Evolutionary conservation across 78 protist genomes (phyloP).

Genomic region (Dictyostelium firmibasis): DNA sequence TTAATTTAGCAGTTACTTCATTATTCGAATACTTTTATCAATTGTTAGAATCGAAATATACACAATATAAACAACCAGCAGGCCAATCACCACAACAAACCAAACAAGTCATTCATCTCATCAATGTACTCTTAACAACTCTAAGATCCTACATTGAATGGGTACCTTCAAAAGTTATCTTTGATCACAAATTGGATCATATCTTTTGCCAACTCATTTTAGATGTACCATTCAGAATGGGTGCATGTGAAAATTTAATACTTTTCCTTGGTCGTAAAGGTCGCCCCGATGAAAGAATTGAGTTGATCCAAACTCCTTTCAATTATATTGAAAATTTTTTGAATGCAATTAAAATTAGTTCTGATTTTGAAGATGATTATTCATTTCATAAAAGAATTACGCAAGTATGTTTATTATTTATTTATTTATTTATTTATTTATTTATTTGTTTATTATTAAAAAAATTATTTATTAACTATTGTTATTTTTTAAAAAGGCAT

Average conservation of each 20-base stretch:
- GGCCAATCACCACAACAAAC: neutral
- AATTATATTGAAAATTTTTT: conserved; percentile 8
- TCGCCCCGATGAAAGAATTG: conserved; percentile 23
- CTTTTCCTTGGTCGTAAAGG: conserved; percentile 2
- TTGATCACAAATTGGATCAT: conserved; percentile 44
- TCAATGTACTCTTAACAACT: conserved; percentile 5
- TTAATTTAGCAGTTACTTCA: conserved; percentile 45
- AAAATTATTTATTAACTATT: neutral
- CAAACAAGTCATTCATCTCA: neutral
- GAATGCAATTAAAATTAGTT: neutral
- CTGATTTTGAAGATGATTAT: conserved; percentile 52
- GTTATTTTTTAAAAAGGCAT: neutral
- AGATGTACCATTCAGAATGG: conserved; percentile 48
- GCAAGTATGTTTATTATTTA: neutral
- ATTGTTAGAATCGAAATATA: conserved; percentile 15
- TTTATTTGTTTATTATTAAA: too few relatives aligned
- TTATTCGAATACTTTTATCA: conserved; percentile 22
- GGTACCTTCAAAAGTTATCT: conserved; percentile 43
- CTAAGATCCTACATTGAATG: conserved; percentile 47
- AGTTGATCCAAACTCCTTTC: conserved; percentile 20
- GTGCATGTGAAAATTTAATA: conserved; percentile 10
- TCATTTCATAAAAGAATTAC: conserved; percentile 51
- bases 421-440: neutral
- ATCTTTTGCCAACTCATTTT: conserved; percentile 44
- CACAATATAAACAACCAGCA: neutral